A percentile compares a stretch with the other conserved stretches of the same genome.
These are phyloP conservation scores for Pseudopithomyces chartarum DNA, from an alignment of 2,329 filamentous ascomycete species.

Conservation along the genomic window DNA sequence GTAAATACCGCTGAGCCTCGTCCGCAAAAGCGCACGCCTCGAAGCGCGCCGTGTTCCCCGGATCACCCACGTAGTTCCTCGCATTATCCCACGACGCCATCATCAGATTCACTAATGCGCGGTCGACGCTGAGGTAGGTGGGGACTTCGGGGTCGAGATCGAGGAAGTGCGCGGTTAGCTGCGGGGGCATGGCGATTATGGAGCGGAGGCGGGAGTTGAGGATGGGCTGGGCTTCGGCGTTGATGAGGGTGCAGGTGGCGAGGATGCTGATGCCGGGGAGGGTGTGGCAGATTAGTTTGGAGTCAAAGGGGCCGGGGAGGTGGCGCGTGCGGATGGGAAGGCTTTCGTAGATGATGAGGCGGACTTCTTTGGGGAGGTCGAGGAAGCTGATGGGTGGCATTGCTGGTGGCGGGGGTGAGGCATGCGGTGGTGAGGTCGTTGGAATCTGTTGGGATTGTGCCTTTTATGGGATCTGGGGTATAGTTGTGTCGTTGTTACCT, in stretches of 20 bases:
- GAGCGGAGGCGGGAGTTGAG: neutral
- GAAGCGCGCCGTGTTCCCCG: too few species aligned
- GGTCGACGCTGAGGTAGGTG: neutral
- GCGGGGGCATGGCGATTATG: neutral
- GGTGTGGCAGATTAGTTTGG: neutral
- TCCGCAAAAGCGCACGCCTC: too few species aligned
- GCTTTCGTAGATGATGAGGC: neutral
- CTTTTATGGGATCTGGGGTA: too few species aligned
- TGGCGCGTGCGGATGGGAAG: neutral
- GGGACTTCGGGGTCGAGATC: neutral
- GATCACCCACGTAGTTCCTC: too few species aligned
- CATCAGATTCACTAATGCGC: neutral
- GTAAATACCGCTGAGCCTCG: too few species aligned
- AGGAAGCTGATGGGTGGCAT: neutral
- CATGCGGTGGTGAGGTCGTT: too few species aligned
- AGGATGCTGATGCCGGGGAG: neutral
- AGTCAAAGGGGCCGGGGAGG: neutral
- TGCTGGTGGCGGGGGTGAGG: too few species aligned
- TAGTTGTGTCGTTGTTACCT: too few species aligned
- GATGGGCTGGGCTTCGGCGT: neutral
- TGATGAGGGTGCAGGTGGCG: neutral
- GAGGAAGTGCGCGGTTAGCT: neutral
- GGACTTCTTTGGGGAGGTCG: neutral
- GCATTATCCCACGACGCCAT: too few species aligned
- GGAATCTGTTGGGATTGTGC: too few species aligned